A percentile compares a stretch with the other conserved stretches of the same genome.
Evolutionary conservation across 345 rosid genomes (phyloP).

Genomic region (Syzygium jambos): DNA sequence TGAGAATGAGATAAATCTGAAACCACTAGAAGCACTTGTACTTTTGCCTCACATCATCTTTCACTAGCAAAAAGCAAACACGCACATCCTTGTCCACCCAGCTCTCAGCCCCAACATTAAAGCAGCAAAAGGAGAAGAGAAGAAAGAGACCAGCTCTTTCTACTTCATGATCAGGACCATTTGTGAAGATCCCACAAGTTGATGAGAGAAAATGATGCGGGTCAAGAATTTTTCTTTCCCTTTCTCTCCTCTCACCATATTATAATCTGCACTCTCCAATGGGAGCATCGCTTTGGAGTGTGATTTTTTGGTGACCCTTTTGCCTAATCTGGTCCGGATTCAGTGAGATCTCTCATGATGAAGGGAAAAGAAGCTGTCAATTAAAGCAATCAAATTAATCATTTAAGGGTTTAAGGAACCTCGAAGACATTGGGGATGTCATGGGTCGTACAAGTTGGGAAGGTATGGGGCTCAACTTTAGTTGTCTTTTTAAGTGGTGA

Average conservation of each 20-base stretch:
- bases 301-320: background rate
- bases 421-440: background rate
- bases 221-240: background rate
- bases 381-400: background rate
- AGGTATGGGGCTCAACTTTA: background rate
- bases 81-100: background rate
- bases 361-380: background rate
- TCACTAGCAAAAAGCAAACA: conserved; percentile 1
- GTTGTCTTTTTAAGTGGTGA: background rate
- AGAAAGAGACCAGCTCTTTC: background rate
- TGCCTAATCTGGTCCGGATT: background rate
- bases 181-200: background rate
- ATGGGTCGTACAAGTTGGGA: background rate
- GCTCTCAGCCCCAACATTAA: background rate
- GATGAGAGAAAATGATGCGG: background rate
- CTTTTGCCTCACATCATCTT: conserved; percentile 8
- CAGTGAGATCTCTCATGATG: background rate
- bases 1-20: background rate
- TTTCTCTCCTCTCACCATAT: background rate
- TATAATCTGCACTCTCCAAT: background rate
- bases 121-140: background rate
- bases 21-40: background rate
- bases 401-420: background rate
- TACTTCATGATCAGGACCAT: background rate
- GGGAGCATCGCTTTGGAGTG: background rate